Evolutionary conservation across 1,284 basidiomycete genomes (phyloP).

Genomic region (Pseudozyma hubeiensis): DNA sequence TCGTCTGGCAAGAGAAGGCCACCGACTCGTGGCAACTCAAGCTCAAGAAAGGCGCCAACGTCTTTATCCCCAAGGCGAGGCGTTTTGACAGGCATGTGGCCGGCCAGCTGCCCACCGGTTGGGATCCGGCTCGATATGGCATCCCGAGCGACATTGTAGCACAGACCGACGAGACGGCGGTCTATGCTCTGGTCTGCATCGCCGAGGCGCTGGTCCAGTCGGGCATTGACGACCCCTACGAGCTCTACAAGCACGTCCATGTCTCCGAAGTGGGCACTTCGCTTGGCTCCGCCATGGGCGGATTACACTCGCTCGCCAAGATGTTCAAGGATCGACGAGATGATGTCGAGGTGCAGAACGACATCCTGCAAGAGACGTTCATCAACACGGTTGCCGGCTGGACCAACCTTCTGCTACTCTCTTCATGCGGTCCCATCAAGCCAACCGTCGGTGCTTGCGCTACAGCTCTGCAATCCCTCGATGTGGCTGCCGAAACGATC

Average conservation of each 20-base stretch:
- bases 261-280: slow-evolving; percentile 81
- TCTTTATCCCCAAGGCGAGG: slow-evolving; percentile 94
- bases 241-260: slow-evolving; percentile 82
- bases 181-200: slow-evolving; percentile 95
- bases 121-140: slow-evolving; percentile 90
- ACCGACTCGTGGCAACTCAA: slow-evolving; percentile 87
- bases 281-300: slow-evolving; percentile 88
- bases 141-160: slow-evolving; percentile 95
- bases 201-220: slow-evolving; percentile 94
- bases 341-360: slow-evolving; percentile 96
- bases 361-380: slow-evolving; percentile 93
- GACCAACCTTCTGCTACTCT: slow-evolving; percentile 83
- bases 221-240: slow-evolving; percentile 95
- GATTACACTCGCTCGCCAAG: slow-evolving; percentile 72
- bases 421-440: slow-evolving; percentile 84
- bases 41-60: slow-evolving; percentile 96
- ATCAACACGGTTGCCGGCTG: slow-evolving; percentile 76
- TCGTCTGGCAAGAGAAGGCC: slow-evolving; percentile 91
- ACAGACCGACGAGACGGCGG: slow-evolving; percentile 88
- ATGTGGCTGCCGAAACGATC: slow-evolving; percentile 94
- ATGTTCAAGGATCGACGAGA: slow-evolving; percentile 99
- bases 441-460: slow-evolving; percentile 98
- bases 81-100: slow-evolving; percentile 92
- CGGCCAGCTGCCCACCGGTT: slow-evolving; percentile 95
- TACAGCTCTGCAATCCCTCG: slow-evolving; percentile 94